Conservation (phyloP, 1,139 yeast species). For the Scheffersomyces parashehatae region DNA sequence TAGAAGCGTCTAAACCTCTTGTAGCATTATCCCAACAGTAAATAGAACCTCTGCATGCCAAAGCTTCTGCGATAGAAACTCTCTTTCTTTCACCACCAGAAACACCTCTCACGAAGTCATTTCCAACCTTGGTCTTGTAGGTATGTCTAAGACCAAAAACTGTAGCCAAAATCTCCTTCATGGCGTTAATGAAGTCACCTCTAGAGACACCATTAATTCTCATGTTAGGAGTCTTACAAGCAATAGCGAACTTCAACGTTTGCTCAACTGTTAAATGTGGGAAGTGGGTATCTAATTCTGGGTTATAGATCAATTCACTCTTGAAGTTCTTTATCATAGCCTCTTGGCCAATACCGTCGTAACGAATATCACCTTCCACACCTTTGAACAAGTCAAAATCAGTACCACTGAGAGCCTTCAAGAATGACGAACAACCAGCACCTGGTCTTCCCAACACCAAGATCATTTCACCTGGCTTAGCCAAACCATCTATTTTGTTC, state of each 20-base stretch:
- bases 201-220: conserved; percentile 52
- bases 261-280: conserved; percentile 66
- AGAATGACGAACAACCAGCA: conserved; percentile 62
- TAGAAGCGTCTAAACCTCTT: conserved; percentile 74
- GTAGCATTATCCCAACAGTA: conserved; percentile 81
- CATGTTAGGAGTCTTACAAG: conserved; percentile 58
- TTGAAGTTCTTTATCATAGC: conserved; percentile 52
- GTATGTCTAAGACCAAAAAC: conserved; percentile 60
- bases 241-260: conserved; percentile 60
- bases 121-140: conserved; percentile 57
- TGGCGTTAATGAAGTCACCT: conserved; percentile 45
- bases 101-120: conserved; percentile 62
- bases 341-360: conserved; percentile 51
- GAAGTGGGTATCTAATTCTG: conserved; percentile 63
- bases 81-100: conserved; percentile 69
- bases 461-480: conserved; percentile 63
- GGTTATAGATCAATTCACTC: conserved; percentile 58
- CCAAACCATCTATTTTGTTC: conserved; percentile 36
- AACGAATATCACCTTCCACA: conserved; percentile 28
- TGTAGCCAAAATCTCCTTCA: conserved; percentile 53
- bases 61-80: conserved; percentile 64
- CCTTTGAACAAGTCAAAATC: conserved; percentile 21
- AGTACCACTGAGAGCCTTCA: conserved; percentile 55
- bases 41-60: conserved; percentile 56
- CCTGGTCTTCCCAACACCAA: conserved; percentile 69